These are phyloP conservation scores for Pseudozyma thailandica DNA, from an alignment of 1,284 basidiomycete species.

Conservation along the genomic window DNA sequence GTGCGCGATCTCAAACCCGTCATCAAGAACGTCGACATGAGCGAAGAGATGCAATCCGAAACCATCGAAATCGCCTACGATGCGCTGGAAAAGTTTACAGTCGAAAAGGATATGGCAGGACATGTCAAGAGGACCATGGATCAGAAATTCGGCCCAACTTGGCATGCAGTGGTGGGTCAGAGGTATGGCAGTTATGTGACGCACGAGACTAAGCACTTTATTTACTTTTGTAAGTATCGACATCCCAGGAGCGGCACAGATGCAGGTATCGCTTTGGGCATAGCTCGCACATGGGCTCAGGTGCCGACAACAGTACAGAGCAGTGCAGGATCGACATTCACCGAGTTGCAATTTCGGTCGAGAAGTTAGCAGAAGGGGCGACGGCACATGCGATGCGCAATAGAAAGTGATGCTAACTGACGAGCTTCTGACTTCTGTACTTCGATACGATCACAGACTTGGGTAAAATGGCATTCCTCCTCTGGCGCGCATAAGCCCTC, in stretches of 20 bases:
- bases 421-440: not conserved
- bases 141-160: conserved; percentile 87
- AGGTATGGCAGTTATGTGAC: conserved; percentile 92
- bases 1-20: conserved; percentile 72
- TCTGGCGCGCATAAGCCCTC: conserved; percentile 62
- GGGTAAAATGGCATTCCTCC: conserved; percentile 64
- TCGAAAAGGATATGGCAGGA: conserved; percentile 96
- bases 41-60: conserved; percentile 92
- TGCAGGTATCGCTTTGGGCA: no score
- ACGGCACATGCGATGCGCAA: no score
- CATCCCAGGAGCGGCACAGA: not conserved
- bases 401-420: conserved; percentile 4
- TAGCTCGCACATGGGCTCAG: no score
- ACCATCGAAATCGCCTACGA: conserved; percentile 85
- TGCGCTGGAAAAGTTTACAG: conserved; percentile 87
- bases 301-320: no score
- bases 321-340: no score
- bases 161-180: conserved; percentile 98
- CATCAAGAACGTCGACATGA: conserved; percentile 98
- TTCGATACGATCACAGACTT: conserved; percentile 47
- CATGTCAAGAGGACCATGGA: conserved; percentile 98
- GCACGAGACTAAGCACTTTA: conserved; percentile 72
- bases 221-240: conserved; percentile 66
- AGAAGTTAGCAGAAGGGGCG: no score
- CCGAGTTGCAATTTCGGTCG: no score